These are phyloP conservation scores for Dioscorea dumetorum DNA, from an alignment of 106 monocot genomes.

Conservation along the genomic window DNA sequence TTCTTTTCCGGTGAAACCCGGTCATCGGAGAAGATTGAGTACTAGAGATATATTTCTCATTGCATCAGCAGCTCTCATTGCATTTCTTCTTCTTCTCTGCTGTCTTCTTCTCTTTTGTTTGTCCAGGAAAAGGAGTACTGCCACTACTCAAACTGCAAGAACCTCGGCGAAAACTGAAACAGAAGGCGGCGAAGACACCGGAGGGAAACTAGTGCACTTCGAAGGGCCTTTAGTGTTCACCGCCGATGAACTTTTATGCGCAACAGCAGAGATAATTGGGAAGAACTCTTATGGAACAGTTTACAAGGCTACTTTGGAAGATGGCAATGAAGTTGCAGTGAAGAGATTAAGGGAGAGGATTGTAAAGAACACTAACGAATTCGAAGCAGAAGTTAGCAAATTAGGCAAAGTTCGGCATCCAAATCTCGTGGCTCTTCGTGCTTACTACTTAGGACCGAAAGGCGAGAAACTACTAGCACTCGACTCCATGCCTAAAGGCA, in stretches of 20 bases:
- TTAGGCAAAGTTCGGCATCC: constrained; percentile 71
- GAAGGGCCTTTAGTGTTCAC: constrained; percentile 73
- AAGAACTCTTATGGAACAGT: constrained; percentile 95
- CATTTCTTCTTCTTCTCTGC: constrained; percentile 53
- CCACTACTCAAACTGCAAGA: constrained; percentile 22
- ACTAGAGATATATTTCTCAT: constrained; percentile 51
- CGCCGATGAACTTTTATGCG: constrained; percentile 83
- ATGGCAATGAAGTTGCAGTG: constrained; percentile 74
- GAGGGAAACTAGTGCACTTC: constrained; percentile 90
- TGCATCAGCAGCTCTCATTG: constrained; percentile 24
- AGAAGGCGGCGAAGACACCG: constrained; percentile 28
- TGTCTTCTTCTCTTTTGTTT: constrained; percentile 58
- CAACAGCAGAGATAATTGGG: constrained; percentile 95
- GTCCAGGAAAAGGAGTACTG: constrained; percentile 30
- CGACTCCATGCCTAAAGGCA: constrained; percentile 83
- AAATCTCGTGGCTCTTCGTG: constrained; percentile 56
- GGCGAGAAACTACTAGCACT: constrained; percentile 95
- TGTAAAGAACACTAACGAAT: constrained; percentile 63
- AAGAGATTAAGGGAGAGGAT: constrained; percentile 91
- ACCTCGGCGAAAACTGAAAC: constrained; percentile 7
- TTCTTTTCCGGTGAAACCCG: neutral
- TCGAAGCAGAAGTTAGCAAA: constrained; percentile 57
- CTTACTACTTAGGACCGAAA: constrained; percentile 88
- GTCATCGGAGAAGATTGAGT: constrained; percentile 13
- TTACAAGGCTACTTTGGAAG: constrained; percentile 87